Evolutionary conservation across 495 filamentous ascomycete species (phyloP).

Genomic region (Friedmanniomyces endolithicus): DNA sequence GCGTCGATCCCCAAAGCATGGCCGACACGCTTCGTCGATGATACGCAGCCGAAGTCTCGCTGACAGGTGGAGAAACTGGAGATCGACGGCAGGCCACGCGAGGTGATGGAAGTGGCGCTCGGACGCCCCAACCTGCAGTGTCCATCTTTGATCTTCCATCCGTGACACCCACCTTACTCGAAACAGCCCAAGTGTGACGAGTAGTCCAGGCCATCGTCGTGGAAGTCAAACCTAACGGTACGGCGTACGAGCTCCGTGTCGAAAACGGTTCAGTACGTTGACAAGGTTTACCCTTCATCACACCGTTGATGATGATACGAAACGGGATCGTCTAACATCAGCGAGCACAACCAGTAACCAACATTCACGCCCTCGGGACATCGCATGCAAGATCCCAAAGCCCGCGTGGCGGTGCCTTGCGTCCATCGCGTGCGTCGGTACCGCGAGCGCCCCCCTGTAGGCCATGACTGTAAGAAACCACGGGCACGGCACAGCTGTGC

Average conservation of each 20-base stretch:
- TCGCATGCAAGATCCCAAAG: no score
- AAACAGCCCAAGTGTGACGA: not conserved
- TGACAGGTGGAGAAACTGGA: not conserved
- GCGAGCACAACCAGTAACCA: no score
- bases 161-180: not conserved
- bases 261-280: no score
- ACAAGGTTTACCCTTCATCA: no score
- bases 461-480: no score
- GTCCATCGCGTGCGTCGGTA: not conserved
- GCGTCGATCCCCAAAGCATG: conserved; percentile 3
- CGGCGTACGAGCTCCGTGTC: not conserved
- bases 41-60: not conserved
- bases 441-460: not conserved
- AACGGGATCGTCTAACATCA: no score
- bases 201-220: not conserved
- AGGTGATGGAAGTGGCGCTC: not conserved
- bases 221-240: not conserved
- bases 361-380: no score
- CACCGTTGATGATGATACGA: no score
- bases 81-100: not conserved
- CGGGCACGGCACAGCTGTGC: not conserved
- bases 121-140: not conserved
- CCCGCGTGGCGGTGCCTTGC: no score
- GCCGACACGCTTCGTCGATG: not conserved
- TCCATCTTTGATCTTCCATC: not conserved